Base-by-base conservation (phyloP, 345 rosid genomes). In the Odontarrhena argentea region DNA sequence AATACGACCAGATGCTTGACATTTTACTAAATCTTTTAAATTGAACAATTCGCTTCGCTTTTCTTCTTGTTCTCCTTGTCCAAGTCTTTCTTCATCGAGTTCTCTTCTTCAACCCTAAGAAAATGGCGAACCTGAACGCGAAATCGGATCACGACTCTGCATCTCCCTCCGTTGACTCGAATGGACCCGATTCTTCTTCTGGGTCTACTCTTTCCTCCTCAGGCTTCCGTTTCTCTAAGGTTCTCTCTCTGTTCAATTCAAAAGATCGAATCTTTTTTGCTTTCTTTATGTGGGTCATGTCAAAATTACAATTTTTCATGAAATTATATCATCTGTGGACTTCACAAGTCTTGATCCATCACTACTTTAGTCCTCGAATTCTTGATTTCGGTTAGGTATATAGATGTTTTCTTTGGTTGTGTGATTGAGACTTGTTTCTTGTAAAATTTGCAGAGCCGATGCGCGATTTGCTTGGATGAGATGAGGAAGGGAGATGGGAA, bases 381-480 rank as follows among this genome's bases (percentile, higher is more conserved):
- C 25, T 9, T 15, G 5, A 22, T 32, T 42, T n/a, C 61, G 56
- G 58, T 34, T 64, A n/a, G 42, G 54, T 2, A 10, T 47, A 2
- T 28, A 36, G 22, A 18, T 18, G 22, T 18, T 18, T 18, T 18
- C 22, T 18, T 18, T 18, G 22, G 22, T 74, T 54, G 37, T 52
- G 40, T 40, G 25, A 45, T n/a, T 5, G 2, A 73, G 79, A 24
- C 76, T 37, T 32, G 28, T 53, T 60, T 42, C 43, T 73, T 59
- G 28, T 40, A 63, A 35, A 74, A 60, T 32, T 82, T 82, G 87
- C 86, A 92, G 96, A 83, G 44, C 25, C 72, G 77, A 10, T 93
- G 98, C 71, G 82, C 96, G 52, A 88, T 93, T 74, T 93, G 98
- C 78, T 79, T 90, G 64, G 77, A 78, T 61, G 74, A 77, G 70